Conservation (phyloP, 2,329 filamentous ascomycete species). For the Truncatella angustata region DNA sequence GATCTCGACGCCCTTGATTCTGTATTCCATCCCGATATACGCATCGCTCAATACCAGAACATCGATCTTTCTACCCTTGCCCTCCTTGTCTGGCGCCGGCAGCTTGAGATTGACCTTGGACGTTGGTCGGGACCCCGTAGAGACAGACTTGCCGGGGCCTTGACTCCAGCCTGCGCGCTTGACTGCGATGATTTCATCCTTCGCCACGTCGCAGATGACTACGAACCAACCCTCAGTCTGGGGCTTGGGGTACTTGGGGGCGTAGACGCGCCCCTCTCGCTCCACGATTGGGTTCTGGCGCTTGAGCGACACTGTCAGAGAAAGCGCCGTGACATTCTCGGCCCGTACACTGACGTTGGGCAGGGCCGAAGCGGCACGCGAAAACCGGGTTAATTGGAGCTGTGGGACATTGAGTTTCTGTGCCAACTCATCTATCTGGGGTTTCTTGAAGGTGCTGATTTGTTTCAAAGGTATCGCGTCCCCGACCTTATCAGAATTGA, state of each 20-base stretch:
- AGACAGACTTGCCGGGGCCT: slow-evolving; percentile 25
- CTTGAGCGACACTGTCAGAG: slow-evolving; percentile 61
- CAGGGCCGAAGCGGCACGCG: slow-evolving; percentile 61
- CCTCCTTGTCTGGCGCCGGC: slow-evolving; percentile 42
- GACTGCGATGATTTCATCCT: slow-evolving; percentile 78
- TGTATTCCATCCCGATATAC: slow-evolving; percentile 72
- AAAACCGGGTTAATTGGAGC: slow-evolving; percentile 44
- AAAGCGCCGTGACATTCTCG: slow-evolving; percentile 57
- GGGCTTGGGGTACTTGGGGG: slow-evolving; percentile 87
- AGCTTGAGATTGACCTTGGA: slow-evolving; percentile 60
- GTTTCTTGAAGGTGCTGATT: slow-evolving; percentile 23
- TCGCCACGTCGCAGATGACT: slow-evolving; percentile 64
- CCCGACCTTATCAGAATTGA: slow-evolving; percentile 47
- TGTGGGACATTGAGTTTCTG: slow-evolving; percentile 49
- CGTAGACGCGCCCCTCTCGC: slow-evolving; percentile 73
- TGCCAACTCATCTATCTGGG: slow-evolving; percentile 38
- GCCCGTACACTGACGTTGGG: slow-evolving; percentile 67
- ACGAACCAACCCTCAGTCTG: slow-evolving; percentile 95
- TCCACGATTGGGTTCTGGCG: slow-evolving; percentile 66
- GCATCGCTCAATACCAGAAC: slow-evolving; percentile 81
- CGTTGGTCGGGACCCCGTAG: slow-evolving; percentile 44
- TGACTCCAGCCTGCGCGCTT: slow-evolving; percentile 78
- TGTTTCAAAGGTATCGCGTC: slow-evolving; percentile 38
- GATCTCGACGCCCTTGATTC: slow-evolving; percentile 47
- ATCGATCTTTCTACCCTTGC: slow-evolving; percentile 62